phyloP scores from a whole-genome alignment of 257 asterid species.

The Nicotiana benthamiana region DNA sequence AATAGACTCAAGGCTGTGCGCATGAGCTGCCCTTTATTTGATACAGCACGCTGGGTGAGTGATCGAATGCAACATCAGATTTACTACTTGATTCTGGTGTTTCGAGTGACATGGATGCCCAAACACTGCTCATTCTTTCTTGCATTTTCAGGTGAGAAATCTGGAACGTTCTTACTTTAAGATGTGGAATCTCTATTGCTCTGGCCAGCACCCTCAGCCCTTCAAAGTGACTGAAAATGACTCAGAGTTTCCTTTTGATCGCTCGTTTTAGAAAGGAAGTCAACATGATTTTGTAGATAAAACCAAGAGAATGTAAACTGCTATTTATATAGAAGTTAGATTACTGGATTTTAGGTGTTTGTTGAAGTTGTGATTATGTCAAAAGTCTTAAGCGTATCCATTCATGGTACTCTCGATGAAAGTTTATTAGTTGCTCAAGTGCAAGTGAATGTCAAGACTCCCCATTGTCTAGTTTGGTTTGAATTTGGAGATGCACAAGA shows the following conservation, averaged over 20 bases:
- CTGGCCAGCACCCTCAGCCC: conserved; percentile 78
- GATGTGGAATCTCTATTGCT: conserved; percentile 92
- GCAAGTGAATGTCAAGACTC: background rate
- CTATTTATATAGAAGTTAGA: conserved; percentile 6
- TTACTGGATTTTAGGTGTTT: conserved; percentile 6
- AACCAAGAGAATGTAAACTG: conserved; percentile 9
- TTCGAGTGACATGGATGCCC: background rate
- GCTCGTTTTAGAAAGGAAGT: conserved; percentile 16
- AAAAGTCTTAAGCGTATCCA: background rate
- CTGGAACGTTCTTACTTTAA: conserved; percentile 85
- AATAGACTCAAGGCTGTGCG: conserved; percentile 77
- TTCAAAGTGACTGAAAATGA: conserved; percentile 79
- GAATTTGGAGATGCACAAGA: background rate
- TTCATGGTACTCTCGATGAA: background rate
- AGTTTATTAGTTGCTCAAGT: background rate
- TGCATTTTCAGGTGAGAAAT: conserved; percentile 59
- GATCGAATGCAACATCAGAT: background rate
- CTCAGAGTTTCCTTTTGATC: conserved; percentile 54
- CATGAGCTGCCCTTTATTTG: conserved; percentile 76
- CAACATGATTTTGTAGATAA: conserved; percentile 39
- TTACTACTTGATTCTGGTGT: background rate
- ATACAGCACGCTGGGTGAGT: conserved; percentile 90
- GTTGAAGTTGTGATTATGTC: background rate
- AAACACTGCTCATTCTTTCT: background rate
- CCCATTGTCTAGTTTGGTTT: background rate